A percentile compares a stretch with the other conserved stretches of the same genome.
Conservation (phyloP, 2,329 filamentous ascomycete species). For the Phialocephala sp. region DNA sequence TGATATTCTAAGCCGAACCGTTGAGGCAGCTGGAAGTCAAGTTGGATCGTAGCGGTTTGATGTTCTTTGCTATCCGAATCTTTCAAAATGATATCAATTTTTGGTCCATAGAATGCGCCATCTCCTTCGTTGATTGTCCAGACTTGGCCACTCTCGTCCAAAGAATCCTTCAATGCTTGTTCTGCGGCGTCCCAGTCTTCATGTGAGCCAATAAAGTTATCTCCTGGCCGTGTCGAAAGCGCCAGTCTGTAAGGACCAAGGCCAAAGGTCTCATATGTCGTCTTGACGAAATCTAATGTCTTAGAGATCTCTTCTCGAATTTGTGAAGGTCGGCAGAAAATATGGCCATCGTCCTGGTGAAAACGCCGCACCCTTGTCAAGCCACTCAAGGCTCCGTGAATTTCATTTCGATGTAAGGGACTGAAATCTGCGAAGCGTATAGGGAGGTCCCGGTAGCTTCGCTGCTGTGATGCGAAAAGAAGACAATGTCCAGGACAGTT, state of each 20-base stretch:
- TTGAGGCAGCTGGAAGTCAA: conserved; percentile 88
- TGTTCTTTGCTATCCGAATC: conserved; percentile 86
- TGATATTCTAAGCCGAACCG: conserved; percentile 79
- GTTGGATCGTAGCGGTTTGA: conserved; percentile 86
- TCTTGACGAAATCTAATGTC: conserved; percentile 75
- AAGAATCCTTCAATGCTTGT: conserved; percentile 65
- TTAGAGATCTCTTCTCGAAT: conserved; percentile 75
- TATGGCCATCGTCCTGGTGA: conserved; percentile 90
- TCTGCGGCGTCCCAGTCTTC: conserved; percentile 75
- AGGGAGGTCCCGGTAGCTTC: conserved; percentile 81
- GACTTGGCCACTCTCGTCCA: conserved; percentile 66
- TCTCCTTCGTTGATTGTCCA: conserved; percentile 83
- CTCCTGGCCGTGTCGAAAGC: conserved; percentile 77
- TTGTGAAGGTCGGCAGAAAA: conserved; percentile 82
- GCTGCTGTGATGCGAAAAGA: conserved; percentile 75
- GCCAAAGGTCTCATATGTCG: conserved; percentile 72
- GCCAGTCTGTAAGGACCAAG: conserved; percentile 77
- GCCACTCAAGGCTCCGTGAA: conserved; percentile 80
- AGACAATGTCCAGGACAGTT: conserved; percentile 91
- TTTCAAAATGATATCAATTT: conserved; percentile 84
- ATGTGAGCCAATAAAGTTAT: conserved; percentile 76
- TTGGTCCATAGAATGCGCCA: conserved; percentile 89
- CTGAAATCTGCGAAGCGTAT: conserved; percentile 88
- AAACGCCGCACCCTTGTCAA: conserved; percentile 85
- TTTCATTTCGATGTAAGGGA: conserved; percentile 84